Base-by-base conservation (phyloP, 306 rosid genomes). In the Begonia fuchsioides region DNA sequence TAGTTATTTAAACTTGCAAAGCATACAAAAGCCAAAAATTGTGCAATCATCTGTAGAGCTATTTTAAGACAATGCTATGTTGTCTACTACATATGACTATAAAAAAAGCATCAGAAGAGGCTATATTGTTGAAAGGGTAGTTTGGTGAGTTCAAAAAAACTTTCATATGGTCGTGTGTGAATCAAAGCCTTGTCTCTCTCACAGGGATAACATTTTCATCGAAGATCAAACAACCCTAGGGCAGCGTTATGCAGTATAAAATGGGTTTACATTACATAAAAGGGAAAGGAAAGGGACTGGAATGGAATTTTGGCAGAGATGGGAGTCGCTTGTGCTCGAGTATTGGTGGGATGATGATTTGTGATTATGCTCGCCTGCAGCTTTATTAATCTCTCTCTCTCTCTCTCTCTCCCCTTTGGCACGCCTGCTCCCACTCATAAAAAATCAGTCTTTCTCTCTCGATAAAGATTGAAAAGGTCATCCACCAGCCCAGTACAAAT, bases 381-480 rank as follows among this genome's bases (percentile, higher is more conserved):
- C 98, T 87, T 87, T 83, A 72, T 77, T 70, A 58, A 39, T 40
- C 43, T 55, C 52, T 53, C 56, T 56, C 51, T 56, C 51, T 68
- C 63, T 73, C 60, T 57, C 55, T 49, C 68, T 32, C 64, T 63
- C 72, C 63, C 79, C 74, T 58, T 65, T 68, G 81, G 79, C 96
- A 85, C 96, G 98, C 98, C 87, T 79, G 85, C 93, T 74, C 85
- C 95, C 87, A 84, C 95, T 78, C 68, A 72, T 53, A 60, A 59
- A 15, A 53, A 50, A n/a, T 26, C 11, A 41, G 19, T 62, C 64
- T 49, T 54, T 47, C 50, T 50, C 52, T 18, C 46, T 50, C 60
- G 14, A 10, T 32, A 47, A 58, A 67, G 40, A 68, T 58, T 65
- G 79, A 70, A 88, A 84, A 79, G 79, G 79, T 79, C 76, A 64